Evolutionary conservation across 2,329 filamentous ascomycete genomes (phyloP).

Genomic region (Alternaria gaisen): DNA sequence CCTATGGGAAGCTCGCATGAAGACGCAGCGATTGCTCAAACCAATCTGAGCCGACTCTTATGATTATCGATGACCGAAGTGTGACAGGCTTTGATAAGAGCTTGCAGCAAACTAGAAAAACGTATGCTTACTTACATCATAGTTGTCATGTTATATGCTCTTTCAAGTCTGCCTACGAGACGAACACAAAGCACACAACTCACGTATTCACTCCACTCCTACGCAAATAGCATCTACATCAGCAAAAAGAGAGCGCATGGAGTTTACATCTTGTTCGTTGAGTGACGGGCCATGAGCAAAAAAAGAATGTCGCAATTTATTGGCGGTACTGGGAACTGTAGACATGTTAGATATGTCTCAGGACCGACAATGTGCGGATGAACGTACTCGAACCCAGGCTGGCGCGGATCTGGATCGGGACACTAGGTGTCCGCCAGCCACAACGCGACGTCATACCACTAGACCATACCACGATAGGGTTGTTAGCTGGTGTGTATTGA

Average conservation of each 20-base stretch:
- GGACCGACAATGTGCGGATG: constrained; percentile 23
- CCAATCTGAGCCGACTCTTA: neutral
- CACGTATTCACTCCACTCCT: neutral
- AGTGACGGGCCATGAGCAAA: constrained; percentile 12
- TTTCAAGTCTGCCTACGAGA: no score
- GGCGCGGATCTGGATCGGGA: constrained; percentile 46
- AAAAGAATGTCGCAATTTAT: constrained; percentile 28
- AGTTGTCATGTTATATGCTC: no score
- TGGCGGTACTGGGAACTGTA: constrained; percentile 48
- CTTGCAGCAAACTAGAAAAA: neutral
- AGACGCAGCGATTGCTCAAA: neutral
- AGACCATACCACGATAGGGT: constrained; percentile 42
- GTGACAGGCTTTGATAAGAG: neutral
- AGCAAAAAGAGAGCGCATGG: neutral
- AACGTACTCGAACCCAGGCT: constrained; percentile 51
- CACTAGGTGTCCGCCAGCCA: constrained; percentile 41
- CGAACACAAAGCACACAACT: no score
- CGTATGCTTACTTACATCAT: no score
- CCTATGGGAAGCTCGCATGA: neutral
- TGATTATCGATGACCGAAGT: neutral
- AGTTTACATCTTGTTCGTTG: neutral
- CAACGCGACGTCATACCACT: constrained; percentile 54
- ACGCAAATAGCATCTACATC: no score
- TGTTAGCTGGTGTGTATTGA: no score
- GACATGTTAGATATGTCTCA: constrained; percentile 34